phyloP scores from a whole-genome alignment of 2,329 filamentous ascomycete species.

The Penicillium crustosum region DNA sequence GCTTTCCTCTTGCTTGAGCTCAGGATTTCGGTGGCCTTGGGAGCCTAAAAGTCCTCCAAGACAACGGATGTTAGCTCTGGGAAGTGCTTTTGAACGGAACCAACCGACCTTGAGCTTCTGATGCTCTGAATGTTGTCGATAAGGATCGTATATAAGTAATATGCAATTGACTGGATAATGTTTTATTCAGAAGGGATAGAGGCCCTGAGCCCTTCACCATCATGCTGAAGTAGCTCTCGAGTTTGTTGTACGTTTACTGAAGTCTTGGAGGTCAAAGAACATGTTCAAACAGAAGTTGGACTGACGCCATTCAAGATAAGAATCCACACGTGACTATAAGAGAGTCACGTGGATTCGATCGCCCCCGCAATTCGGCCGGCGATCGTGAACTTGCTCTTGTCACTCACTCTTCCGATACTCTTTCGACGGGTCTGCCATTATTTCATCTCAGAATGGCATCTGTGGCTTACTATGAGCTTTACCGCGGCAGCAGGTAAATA shows the following conservation, averaged over 20 bases:
- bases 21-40: too few relatives aligned
- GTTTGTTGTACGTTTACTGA: not conserved
- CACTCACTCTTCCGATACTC: slow-evolving; percentile 8
- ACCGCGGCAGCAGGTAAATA: slow-evolving; percentile 93
- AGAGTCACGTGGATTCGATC: not conserved
- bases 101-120: slow-evolving; percentile 7
- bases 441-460: slow-evolving; percentile 46
- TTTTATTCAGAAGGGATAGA: not conserved
- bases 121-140: slow-evolving; percentile 5
- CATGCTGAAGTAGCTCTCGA: not conserved
- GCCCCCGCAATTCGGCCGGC: slow-evolving; percentile 9
- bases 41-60: not conserved
- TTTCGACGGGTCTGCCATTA: slow-evolving; percentile 6
- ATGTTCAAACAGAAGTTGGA: too few relatives aligned
- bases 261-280: not conserved
- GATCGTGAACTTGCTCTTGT: slow-evolving; percentile 18
- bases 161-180: not conserved
- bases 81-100: not conserved
- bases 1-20: not conserved
- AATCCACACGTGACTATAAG: not conserved
- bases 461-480: slow-evolving; percentile 82
- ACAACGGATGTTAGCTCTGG: not conserved
- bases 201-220: not conserved
- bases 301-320: slow-evolving; percentile 3
- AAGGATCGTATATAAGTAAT: not conserved